phyloP scores from a whole-genome alignment of 345 rosid genomes.

The Melaleuca alternifolia region DNA sequence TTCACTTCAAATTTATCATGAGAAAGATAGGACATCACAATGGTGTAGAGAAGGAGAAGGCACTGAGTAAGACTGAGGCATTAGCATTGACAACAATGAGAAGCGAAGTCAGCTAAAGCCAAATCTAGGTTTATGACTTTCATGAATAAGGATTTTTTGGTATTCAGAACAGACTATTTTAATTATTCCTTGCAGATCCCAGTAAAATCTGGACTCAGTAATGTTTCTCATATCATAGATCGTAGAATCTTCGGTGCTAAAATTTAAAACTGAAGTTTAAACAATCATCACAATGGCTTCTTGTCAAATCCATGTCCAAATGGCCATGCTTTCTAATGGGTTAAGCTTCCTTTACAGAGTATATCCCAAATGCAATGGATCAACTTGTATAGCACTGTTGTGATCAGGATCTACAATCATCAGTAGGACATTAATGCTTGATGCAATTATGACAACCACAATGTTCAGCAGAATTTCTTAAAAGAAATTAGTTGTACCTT shows the following conservation, averaged over 20 bases:
- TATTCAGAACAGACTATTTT: not conserved
- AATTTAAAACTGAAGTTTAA: not conserved
- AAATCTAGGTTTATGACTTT: not conserved
- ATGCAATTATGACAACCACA: not conserved
- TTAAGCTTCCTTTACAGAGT: not conserved
- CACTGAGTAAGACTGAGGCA: not conserved
- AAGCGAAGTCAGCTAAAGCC: not conserved
- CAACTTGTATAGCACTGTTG: not conserved
- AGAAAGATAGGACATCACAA: not conserved
- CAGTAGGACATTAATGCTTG: not conserved
- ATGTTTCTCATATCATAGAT: not conserved
- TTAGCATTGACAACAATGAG: not conserved
- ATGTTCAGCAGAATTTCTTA: not conserved
- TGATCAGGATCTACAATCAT: not conserved
- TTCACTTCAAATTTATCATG: not conserved
- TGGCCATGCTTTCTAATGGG: not conserved
- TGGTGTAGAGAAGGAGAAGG: not conserved
- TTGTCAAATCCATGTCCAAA: not conserved
- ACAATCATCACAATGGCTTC: not conserved
- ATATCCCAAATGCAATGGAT: not conserved
- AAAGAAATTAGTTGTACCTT: constrained; percentile 39
- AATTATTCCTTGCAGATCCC: not conserved
- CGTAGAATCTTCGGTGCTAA: not conserved
- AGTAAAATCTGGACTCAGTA: not conserved
- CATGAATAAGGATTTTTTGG: not conserved